Evolutionary conservation across 1,139 yeast species (phyloP).

Genomic region (Kurtzmaniella quercitrusa): DNA sequence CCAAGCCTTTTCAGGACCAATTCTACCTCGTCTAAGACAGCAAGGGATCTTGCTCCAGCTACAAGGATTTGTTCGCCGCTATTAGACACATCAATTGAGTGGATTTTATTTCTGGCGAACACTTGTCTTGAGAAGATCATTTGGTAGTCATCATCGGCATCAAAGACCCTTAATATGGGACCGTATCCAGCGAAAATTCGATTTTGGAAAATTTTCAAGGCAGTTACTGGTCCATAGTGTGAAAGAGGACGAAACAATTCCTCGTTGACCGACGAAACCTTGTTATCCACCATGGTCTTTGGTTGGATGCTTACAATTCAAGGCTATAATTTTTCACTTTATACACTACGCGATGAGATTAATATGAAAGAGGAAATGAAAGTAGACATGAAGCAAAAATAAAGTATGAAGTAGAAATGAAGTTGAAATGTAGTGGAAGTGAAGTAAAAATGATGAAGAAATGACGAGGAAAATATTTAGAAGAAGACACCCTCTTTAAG

Average conservation of each 20-base stretch:
- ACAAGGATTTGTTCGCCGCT: constrained; percentile 34
- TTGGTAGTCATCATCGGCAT: constrained; percentile 33
- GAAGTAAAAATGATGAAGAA: too few relatives aligned
- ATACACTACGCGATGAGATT: not conserved
- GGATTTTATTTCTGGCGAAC: constrained; percentile 72
- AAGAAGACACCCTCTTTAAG: too few relatives aligned
- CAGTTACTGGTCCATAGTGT: constrained; percentile 79
- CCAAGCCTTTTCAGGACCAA: constrained; percentile 7
- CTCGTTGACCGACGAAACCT: constrained; percentile 18
- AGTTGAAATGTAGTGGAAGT: too few relatives aligned
- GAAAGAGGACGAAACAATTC: constrained; percentile 15
- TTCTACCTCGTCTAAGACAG: constrained; percentile 32
- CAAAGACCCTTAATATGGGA: constrained; percentile 55
- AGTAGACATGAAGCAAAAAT: too few relatives aligned
- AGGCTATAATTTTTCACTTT: not conserved
- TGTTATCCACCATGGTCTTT: constrained; percentile 7
- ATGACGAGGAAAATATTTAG: too few relatives aligned
- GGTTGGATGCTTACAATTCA: not conserved
- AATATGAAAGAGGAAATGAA: too few relatives aligned
- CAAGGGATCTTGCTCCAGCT: constrained; percentile 74
- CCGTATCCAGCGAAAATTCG: constrained; percentile 72
- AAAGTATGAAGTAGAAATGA: too few relatives aligned
- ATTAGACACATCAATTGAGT: constrained; percentile 51
- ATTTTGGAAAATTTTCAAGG: constrained; percentile 43
- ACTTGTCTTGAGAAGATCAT: constrained; percentile 41